phyloP scores from a whole-genome alignment of 805 yeast species.

The Hanseniaspora nectarophila region DNA sequence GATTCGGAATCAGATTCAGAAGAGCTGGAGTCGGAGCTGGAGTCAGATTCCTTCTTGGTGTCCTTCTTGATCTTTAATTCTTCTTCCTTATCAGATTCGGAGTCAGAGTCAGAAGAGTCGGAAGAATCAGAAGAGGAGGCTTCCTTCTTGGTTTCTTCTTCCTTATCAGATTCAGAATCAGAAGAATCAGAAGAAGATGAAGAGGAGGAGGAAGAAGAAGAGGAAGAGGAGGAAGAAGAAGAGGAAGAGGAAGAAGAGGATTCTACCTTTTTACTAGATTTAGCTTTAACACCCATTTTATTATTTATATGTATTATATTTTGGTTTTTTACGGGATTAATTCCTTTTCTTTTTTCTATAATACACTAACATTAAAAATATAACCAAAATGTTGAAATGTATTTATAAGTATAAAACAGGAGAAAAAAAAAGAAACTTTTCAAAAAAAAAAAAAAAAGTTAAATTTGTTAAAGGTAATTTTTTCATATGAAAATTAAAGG shows the following conservation, averaged over 20 bases:
- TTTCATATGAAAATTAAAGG: too few species aligned
- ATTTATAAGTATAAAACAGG: too few species aligned
- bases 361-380: neutral
- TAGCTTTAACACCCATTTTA: conserved; percentile 18
- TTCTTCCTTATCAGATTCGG: conserved; percentile 16
- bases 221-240: conserved; percentile 14
- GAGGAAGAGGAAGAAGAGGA: conserved; percentile 19
- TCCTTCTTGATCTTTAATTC: conserved; percentile 16
- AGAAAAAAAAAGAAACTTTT: neutral
- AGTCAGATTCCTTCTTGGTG: conserved; percentile 23
- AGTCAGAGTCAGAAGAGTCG: conserved; percentile 15
- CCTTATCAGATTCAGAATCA: conserved; percentile 17
- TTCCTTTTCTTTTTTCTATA: neutral
- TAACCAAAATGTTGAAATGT: neutral
- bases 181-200: conserved; percentile 34
- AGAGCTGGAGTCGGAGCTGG: conserved; percentile 23
- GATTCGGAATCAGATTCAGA: conserved; percentile 21
- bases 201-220: conserved; percentile 28
- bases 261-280: conserved; percentile 22
- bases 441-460: too few species aligned
- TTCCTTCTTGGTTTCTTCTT: conserved; percentile 6
- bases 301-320: neutral
- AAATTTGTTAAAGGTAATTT: too few species aligned
- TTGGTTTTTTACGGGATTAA: neutral
- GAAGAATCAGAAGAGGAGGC: conserved; percentile 28